Base-by-base conservation (phyloP, 768 basidiomycete species). In the Sporobolomyces phaffii region DNA sequence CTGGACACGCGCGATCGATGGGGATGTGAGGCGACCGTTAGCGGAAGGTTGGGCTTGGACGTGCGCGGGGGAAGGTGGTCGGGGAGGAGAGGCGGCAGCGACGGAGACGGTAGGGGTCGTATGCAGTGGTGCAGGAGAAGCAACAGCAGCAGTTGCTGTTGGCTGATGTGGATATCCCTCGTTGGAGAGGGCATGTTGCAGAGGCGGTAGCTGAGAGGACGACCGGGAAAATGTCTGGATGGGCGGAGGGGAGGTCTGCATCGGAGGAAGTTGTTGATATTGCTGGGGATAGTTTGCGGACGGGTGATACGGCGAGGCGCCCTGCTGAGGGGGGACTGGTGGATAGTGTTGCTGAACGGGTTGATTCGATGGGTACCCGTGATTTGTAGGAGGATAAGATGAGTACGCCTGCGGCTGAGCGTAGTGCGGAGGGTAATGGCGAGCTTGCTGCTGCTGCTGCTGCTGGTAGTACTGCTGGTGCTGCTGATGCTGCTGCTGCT, bases 1-100 rank as follows among this genome's bases (percentile, higher is more conserved):
- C 33, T 65, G 64, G 6, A 65, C 64, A 13, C 64, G 47, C 0
- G 57, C 56, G 34, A 65, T 48, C 9, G 54, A 67, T 3, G 60
- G 60, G 9, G 51, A 61, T 0, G 60, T 20, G 33, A 60, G 33
- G 0, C n/a, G 34, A 15, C 14, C 31, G 18, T 31, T 9, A 1
- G 40, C 13, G 8, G 53, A 15, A 40, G 53, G 7, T n/a, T 43
- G 54, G 36, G 40, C 22, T 11, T 22, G 5, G 26, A 17, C 9
- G n/a, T 24, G 8, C 31, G 40, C 26, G 14, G 24, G 54, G 3
- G 28, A 28, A 7, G 9, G 54, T 9, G 54, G 24, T 4, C 28
- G 54, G 15, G 54, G 54, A 29, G 54, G 40, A 43, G 61, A 47
- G 36, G 61, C 52, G 26, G 54, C 28, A 7, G 40, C 54, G 28